Evolutionary conservation across 257 asterid genomes (phyloP).

Genomic region (Solanum tarapatanum): DNA sequence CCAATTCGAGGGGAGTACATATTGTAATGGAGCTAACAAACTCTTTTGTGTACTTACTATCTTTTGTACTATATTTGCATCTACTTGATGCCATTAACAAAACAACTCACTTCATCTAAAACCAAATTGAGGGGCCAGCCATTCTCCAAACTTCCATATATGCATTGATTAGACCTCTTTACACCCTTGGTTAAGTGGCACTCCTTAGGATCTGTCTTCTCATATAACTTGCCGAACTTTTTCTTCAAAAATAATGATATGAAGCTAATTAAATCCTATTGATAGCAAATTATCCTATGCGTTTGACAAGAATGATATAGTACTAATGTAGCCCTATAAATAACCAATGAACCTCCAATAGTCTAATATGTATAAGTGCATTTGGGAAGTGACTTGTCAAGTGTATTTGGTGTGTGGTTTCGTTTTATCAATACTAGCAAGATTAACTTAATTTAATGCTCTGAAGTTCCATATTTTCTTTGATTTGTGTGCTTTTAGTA

Average conservation of each 20-base stretch:
- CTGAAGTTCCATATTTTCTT: not conserved
- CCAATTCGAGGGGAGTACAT: slow-evolving; percentile 20
- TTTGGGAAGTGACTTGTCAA: not conserved
- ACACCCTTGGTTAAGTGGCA: not conserved
- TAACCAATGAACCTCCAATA: not conserved
- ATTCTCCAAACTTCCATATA: slow-evolving; percentile 23
- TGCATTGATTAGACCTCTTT: slow-evolving; percentile 18
- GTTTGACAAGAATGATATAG: not conserved
- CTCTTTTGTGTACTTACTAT: not conserved
- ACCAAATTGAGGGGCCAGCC: slow-evolving; percentile 34
- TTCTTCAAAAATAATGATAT: not conserved
- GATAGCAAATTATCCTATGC: not conserved
- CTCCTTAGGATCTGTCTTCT: not conserved
- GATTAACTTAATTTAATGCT: not conserved
- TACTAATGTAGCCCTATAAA: not conserved
- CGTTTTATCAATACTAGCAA: not conserved
- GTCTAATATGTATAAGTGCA: not conserved
- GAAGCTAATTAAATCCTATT: not conserved
- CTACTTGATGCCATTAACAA: not conserved
- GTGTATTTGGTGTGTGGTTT: not conserved
- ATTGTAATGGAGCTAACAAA: not conserved
- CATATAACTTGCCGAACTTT: not conserved
- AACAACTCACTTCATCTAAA: not conserved
- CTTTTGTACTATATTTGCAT: not conserved
- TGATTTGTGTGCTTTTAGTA: not conserved